Conservation (phyloP, 495 filamentous ascomycete genomes). For the Neurospora tetraspora region DNA sequence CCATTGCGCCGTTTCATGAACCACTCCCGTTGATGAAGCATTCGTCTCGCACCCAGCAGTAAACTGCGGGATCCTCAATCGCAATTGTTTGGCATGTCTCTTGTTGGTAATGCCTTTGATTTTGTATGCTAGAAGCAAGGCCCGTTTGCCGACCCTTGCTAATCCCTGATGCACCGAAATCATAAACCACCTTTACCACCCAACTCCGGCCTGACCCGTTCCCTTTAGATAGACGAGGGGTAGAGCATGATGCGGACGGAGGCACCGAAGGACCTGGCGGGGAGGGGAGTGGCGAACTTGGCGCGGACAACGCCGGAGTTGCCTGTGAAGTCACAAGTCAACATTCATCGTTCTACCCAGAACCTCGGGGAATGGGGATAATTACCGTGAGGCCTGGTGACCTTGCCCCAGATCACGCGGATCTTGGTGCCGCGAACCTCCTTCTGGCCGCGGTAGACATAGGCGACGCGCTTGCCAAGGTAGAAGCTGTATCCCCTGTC, state of each 20-base stretch:
- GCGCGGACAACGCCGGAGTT: slow-evolving; percentile 95
- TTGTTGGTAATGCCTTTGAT: slow-evolving; percentile 34
- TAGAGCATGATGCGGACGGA: slow-evolving; percentile 98
- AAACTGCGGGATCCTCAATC: slow-evolving; percentile 22
- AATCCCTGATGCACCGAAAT: slow-evolving; percentile 45
- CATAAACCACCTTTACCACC: slow-evolving; percentile 43
- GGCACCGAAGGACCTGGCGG: slow-evolving; percentile 90
- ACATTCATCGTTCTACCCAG: background rate
- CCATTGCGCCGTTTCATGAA: slow-evolving; percentile 10
- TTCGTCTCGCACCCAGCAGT: slow-evolving; percentile 12
- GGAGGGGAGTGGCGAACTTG: slow-evolving; percentile 91
- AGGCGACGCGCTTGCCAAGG: slow-evolving; percentile 92
- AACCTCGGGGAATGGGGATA: background rate
- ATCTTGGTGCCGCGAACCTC: slow-evolving; percentile 95
- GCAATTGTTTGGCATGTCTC: slow-evolving; percentile 19
- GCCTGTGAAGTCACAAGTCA: slow-evolving; percentile 39
- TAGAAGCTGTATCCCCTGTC: slow-evolving; percentile 53
- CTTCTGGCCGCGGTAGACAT: slow-evolving; percentile 88
- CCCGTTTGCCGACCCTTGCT: slow-evolving; percentile 38
- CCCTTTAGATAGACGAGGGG: slow-evolving; percentile 62
- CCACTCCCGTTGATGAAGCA: slow-evolving; percentile 11
- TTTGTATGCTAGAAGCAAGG: slow-evolving; percentile 35
- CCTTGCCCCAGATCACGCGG: slow-evolving; percentile 98
- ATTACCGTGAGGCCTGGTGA: slow-evolving; percentile 88
- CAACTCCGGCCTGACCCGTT: slow-evolving; percentile 39